These are phyloP conservation scores for Stentor roeselii DNA, from an alignment of 73 alveolate species.

Conservation along the genomic window DNA sequence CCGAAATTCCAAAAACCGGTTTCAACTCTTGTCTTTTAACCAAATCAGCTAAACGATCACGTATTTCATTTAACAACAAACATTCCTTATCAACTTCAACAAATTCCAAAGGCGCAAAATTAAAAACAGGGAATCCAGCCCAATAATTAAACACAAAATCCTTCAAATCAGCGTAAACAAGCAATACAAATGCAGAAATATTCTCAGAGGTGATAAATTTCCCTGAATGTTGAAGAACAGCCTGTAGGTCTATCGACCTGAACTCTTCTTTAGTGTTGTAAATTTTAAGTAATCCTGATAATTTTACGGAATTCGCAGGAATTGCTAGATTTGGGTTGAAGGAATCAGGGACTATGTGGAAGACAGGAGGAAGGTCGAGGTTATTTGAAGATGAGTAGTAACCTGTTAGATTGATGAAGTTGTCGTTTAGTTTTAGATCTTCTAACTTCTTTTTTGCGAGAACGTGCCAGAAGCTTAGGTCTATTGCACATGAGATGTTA, in stretches of 20 bases:
- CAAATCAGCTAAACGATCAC: conserved; percentile 31
- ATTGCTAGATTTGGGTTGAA: neutral
- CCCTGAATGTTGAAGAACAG: neutral
- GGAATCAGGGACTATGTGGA: neutral
- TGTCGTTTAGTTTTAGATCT: neutral
- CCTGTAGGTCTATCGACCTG: conserved; percentile 22
- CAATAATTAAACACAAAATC: conserved; percentile 35
- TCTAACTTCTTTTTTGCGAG: conserved; percentile 23
- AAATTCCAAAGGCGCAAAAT: conserved; percentile 15
- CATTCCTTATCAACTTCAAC: conserved; percentile 14
- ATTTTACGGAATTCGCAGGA: neutral
- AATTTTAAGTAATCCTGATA: conserved; percentile 38
- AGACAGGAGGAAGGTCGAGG: conserved; percentile 9
- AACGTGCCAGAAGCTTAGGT: conserved; percentile 23
- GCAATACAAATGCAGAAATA: conserved; percentile 28
- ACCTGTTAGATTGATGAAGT: neutral
- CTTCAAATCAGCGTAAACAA: conserved; percentile 57
- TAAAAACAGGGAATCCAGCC: conserved; percentile 23
- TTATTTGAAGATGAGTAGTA: conserved; percentile 10
- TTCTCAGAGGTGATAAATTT: neutral
- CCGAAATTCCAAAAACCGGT: neutral
- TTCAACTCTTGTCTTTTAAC: neutral
- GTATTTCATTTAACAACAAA: conserved; percentile 6
- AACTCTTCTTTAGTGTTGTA: conserved; percentile 62
- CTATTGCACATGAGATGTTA: conserved; percentile 23